Evolutionary conservation across 495 filamentous ascomycete genomes (phyloP), one percentile per base, ranked within the genome.

Genomic region (Penicillium odoratum): DNA sequence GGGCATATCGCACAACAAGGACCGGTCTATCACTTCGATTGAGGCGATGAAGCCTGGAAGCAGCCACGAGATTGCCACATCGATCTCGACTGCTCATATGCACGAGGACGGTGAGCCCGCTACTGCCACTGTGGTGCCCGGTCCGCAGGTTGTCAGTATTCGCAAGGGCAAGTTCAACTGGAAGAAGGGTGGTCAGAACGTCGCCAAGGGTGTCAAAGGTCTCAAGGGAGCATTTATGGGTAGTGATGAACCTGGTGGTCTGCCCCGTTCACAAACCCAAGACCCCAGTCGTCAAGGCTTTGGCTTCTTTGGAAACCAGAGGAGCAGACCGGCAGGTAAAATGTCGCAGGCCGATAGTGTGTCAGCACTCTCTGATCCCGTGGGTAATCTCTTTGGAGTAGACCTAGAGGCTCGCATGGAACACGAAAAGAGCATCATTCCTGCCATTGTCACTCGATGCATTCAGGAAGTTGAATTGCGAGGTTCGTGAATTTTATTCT

Each of bases 101-200:
- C 78, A 80, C 13, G 83, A 85, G n/a, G 88, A 89, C 18, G 80
- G 74, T 1, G 89, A 91, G 54, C 80, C 86, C 10, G 81, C 83
- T 7, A 83, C 88, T 11, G 81, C 92, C 13, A 82, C 87, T 9
- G 78, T 92, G 54, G 78, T 92, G 34, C 76, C 85, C 44, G 89
- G 91, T 13, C 92, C 94, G 26, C 93, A 96, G 53, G 87, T 97
- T 25, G 87, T 96, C 59, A 94, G 91, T 66, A 93, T 97, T 63
- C 86, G 90, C 54, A 96, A 96, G 78, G 90, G 88, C 76, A 96
- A 96, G 69, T 97, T 97, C 76, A 95, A 94, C 74, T 98, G 94
- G 93, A 97, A 97, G 81, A 97, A 95, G 71, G 92, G 92, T 29
- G 90, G 91, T 26, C 91, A 95, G 71, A 89, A 88, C 42, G 87